Conservation (phyloP, 208 protist genomes). For the Leishmania aethiopica region DNA sequence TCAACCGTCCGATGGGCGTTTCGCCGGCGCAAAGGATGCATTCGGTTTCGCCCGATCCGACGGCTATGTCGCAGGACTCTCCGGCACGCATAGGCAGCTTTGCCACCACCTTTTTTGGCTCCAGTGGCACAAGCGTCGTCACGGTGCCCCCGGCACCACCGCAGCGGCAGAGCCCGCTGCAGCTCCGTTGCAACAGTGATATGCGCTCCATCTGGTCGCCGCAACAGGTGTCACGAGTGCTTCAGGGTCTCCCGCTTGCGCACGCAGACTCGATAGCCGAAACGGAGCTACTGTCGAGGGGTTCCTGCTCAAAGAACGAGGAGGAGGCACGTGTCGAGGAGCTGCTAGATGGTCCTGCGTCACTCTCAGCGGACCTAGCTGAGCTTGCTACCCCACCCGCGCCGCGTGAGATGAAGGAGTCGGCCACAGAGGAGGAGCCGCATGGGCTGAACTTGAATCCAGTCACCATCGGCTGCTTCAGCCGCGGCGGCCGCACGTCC, state of each 20-base stretch:
- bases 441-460: not conserved
- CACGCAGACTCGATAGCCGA: not conserved
- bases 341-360: conserved; percentile 1
- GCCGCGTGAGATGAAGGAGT: not conserved
- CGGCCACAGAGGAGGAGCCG: not conserved
- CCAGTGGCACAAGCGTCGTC: not conserved
- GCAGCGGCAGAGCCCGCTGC: not conserved
- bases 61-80: conserved; percentile 2
- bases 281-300: conserved; percentile 9
- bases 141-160: conserved; percentile 9
- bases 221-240: not conserved
- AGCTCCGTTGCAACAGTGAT: not conserved
- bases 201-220: not conserved
- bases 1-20: not conserved
- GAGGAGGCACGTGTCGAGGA: conserved; percentile 20
- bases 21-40: not conserved
- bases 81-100: conserved; percentile 1
- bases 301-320: conserved; percentile 15
- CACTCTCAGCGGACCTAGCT: not conserved
- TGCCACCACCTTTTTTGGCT: not conserved
- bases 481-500: not conserved
- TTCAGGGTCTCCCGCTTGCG: not conserved
- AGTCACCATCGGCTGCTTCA: not conserved
- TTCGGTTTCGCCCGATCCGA: not conserved
- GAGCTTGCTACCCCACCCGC: not conserved